phyloP scores from a whole-genome alignment of 2,329 filamentous ascomycete genomes.

The Penicillium sp. region DNA sequence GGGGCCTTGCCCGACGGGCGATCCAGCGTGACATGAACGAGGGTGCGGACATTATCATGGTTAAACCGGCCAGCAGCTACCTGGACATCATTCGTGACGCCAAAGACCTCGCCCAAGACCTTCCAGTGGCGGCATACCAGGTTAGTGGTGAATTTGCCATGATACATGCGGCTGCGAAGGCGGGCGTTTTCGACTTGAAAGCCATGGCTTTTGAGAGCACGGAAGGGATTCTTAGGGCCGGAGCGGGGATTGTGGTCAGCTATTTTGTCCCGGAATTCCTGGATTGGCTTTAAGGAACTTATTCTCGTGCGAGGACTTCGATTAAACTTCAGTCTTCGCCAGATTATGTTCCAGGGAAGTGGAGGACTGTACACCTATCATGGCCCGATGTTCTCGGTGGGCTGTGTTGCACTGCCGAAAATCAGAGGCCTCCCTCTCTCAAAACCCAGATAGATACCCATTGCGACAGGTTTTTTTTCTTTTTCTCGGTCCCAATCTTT shows the following conservation, averaged over 20 bases:
- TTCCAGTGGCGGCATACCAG: constrained; percentile 94
- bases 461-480: background rate
- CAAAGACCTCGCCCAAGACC: constrained; percentile 86
- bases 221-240: constrained; percentile 88
- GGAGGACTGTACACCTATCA: background rate
- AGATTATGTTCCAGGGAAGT: background rate
- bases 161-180: constrained; percentile 94
- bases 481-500: background rate
- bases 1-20: constrained; percentile 85
- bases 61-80: constrained; percentile 94
- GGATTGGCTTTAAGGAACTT: constrained; percentile 55
- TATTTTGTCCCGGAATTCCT: constrained; percentile 86
- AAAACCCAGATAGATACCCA: background rate
- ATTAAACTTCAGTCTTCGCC: background rate
- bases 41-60: constrained; percentile 98
- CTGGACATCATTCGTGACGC: constrained; percentile 97
- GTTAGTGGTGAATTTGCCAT: constrained; percentile 97
- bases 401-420: background rate
- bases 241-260: constrained; percentile 87
- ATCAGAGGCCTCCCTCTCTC: background rate
- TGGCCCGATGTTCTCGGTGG: background rate
- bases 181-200: constrained; percentile 93
- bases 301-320: background rate
- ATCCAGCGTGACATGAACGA: constrained; percentile 88
- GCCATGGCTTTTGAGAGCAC: constrained; percentile 93